Conservation (phyloP, 352 stramenopile species). For the Pythium vanterpoolii region DNA sequence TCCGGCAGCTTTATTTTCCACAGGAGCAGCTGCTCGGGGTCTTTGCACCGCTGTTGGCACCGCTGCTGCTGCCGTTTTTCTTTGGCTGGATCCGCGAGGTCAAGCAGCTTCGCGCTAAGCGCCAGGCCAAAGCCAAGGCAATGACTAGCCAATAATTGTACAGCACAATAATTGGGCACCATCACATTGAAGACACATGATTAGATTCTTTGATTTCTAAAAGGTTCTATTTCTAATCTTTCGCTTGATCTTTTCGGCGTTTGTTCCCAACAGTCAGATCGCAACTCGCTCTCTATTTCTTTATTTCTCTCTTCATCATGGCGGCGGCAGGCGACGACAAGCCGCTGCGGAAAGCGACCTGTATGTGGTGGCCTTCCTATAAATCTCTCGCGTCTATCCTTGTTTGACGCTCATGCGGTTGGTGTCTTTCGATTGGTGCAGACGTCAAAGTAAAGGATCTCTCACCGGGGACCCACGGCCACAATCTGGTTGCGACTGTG, state of each 20-base stretch:
- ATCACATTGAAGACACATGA: constrained; percentile 1
- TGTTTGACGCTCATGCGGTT: background rate
- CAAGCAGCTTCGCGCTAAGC: constrained; percentile 23
- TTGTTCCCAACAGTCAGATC: background rate
- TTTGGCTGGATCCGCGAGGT: constrained; percentile 30
- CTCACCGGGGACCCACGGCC: constrained; percentile 63
- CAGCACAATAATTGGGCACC: background rate
- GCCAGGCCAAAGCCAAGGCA: constrained; percentile 1
- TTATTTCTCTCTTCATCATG: background rate
- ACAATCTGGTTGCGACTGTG: constrained; percentile 79
- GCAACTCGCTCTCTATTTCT: background rate
- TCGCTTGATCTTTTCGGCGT: constrained; percentile 1
- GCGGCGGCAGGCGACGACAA: background rate
- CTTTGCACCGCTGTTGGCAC: constrained; percentile 28
- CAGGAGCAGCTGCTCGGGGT: constrained; percentile 34
- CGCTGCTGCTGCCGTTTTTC: constrained; percentile 26
- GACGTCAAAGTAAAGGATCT: constrained; percentile 81
- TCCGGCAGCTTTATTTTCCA: constrained; percentile 32
- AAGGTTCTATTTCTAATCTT: constrained; percentile 6
- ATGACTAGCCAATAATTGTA: constrained; percentile 5
- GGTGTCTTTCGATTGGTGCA: constrained; percentile 27
- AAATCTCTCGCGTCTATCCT: background rate
- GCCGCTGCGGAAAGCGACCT: constrained; percentile 23
- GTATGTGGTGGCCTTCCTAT: constrained; percentile 4
- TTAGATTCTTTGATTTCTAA: constrained; percentile 10